A percentile compares a stretch with the other conserved stretches of the same genome.
Conservation (phyloP, 192 early-diverging fungal genomes). For the Borealophlyctis nickersoniae region DNA sequence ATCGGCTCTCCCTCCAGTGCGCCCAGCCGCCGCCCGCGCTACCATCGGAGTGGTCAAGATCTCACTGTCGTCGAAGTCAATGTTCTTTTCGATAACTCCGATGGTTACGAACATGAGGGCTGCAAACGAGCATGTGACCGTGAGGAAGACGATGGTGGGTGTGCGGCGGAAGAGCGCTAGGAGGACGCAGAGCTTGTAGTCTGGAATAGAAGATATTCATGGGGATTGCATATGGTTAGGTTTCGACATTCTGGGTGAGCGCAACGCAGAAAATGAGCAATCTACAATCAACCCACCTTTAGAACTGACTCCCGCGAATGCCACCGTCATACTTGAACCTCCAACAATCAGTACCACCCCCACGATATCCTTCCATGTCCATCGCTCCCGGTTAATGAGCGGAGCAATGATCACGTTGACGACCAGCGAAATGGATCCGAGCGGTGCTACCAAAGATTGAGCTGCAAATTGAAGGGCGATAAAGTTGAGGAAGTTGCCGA, state of each 20-base stretch:
- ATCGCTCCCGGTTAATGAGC: constrained; percentile 68
- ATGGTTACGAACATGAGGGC: constrained; percentile 60
- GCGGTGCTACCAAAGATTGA: constrained; percentile 74
- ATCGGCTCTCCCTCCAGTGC: too few relatives aligned
- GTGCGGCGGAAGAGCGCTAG: constrained; percentile 63
- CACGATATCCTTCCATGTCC: constrained; percentile 63
- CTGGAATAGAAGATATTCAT: constrained; percentile 28
- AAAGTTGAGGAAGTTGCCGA: constrained; percentile 72
- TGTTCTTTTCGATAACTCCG: constrained; percentile 45
- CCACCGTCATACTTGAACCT: constrained; percentile 69
- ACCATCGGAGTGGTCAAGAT: too few relatives aligned
- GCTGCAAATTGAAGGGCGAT: constrained; percentile 76
- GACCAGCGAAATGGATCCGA: constrained; percentile 77
- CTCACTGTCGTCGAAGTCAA: constrained; percentile 26
- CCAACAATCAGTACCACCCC: constrained; percentile 73
- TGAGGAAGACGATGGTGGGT: constrained; percentile 64
- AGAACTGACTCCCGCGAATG: constrained; percentile 50
- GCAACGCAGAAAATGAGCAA: too few relatives aligned
- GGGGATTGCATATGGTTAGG: constrained; percentile 39
- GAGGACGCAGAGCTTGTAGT: constrained; percentile 71
- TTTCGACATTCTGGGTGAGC: neutral
- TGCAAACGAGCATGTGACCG: constrained; percentile 53
- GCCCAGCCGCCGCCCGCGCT: too few relatives aligned
- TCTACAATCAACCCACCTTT: too few relatives aligned
- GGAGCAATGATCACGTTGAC: constrained; percentile 78